Base-by-base conservation (phyloP, 2,329 filamentous ascomycete species). In the Fusarium ramigenum region DNA sequence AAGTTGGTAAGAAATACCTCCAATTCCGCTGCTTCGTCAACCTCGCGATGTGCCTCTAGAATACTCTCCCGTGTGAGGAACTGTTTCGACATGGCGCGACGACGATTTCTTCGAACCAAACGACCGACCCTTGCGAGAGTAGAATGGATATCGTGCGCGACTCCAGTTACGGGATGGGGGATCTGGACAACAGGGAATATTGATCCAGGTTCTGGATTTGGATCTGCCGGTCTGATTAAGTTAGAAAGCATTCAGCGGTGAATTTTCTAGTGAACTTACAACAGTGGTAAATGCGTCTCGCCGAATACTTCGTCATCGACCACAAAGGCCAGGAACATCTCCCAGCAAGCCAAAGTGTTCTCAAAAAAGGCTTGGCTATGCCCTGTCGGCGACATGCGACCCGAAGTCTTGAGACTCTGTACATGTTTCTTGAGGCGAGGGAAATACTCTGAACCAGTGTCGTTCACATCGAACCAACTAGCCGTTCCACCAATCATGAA, bases 321-420 rank as follows among this genome's bases (percentile, higher is more conserved):
- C 5, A 54, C 50, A 30, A 54, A 54, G 0, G 50, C 50, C 2
- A 54, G 7, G 1, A 54, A 54, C 50, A 54, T 54, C 0, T 39
- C 50, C 50, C 50, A 54, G 23, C 50, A 37, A 1, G 50, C 23
- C 23, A 54, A n/a, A 7, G 36, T 54, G 9, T 54, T 54, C 14
- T 54, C 34, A 0, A 54, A 54, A 21, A 54, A 54, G 3, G 34
- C 36, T 9, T 39, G 50, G 2, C 50, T 39, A 1, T 54, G 36
- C 0, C 50, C 50, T 0, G 23, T 39, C 0, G 23, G 19, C 0
- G 50, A n/a, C 25, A 39, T 37, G 2, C 25, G 36, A 0, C 36
- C 36, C 0, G 36, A 39, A 37, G 25, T 18, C 19, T 54, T 54
- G 1, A 39, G 36, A 12, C 50, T 21, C 14, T 39, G 36, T 7